Evolutionary conservation across 78 protist species (phyloP).

Genomic region (Dictyostelium intermedium): DNA sequence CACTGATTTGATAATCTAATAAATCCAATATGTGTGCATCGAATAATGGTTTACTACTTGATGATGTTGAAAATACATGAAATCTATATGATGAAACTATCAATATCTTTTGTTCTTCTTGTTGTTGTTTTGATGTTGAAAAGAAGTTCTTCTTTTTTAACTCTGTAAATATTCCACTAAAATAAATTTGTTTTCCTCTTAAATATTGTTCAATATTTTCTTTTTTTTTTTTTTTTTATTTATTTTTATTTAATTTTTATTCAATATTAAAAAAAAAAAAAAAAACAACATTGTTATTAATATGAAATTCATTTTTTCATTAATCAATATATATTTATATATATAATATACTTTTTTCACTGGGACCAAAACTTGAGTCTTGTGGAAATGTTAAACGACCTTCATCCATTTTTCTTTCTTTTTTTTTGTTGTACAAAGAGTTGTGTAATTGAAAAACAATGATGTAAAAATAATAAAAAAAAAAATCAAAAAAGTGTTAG

Average conservation of each 20-base stretch:
- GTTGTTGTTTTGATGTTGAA: background rate
- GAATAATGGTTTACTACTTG: slow-evolving; percentile 33
- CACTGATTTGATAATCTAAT: slow-evolving; percentile 23
- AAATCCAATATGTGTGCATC: slow-evolving; percentile 61
- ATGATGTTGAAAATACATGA: slow-evolving; percentile 13
- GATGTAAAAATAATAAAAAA: background rate
- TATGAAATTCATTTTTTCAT: too few relatives aligned
- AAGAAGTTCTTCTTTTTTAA: slow-evolving; percentile 62
- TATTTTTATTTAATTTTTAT: too few relatives aligned
- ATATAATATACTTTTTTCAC: background rate
- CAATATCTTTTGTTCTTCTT: slow-evolving; percentile 36
- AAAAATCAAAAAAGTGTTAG: too few relatives aligned
- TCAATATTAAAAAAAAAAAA: too few relatives aligned
- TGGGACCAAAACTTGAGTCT: background rate
- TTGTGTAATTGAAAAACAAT: too few relatives aligned
- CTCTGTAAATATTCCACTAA: slow-evolving; percentile 70
- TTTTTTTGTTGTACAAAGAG: too few relatives aligned
- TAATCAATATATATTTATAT: too few relatives aligned
- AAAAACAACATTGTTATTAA: too few relatives aligned
- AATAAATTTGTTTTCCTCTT: slow-evolving; percentile 11
- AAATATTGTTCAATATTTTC: slow-evolving; percentile 49
- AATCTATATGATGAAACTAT: slow-evolving; percentile 39
- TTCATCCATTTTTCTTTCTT: background rate
- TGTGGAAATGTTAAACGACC: background rate
- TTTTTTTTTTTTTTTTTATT: background rate